Base-by-base conservation (phyloP, 768 basidiomycete genomes). In the Sutorius australiensis region DNA sequence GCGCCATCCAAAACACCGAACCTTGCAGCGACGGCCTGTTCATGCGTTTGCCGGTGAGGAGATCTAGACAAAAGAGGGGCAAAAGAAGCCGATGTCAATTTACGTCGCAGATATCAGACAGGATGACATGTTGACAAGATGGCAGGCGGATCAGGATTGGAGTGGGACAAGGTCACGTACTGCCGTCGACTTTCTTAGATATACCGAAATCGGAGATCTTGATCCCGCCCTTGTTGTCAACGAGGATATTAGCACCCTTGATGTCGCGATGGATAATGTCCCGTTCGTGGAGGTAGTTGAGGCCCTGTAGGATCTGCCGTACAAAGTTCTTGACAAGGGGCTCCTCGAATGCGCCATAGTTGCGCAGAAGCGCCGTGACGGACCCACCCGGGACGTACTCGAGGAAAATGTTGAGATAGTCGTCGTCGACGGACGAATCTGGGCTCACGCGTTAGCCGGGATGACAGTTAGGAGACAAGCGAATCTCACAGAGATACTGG, bases 1-100 rank as follows among this genome's bases (percentile, higher is more conserved):
- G 95, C 0, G 95, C 95, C 95, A 98, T 98, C 95, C 95, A 98
- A 72, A 97, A 98, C 11, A 98, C 95, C 1, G 94, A 97, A 2
- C 97, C 97, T 69, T 98, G 97, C 6, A 98, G 74, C 1, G 97
- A 98, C 5, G 93, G 91, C 7, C 97, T 80, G 66, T 98, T 87
- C 40, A 85, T 80, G 21, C 87, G 84, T 51, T 87, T 84, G 11
- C 85, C 85, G 21, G 74, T 74, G 31, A 77, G 64, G 30, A 80
- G 67, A 58, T 72, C 75, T 77, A 46, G 0, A 11, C 24, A 24
- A 24, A 24, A 24, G 24, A 24, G 24, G 24, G 24, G 24, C 24
- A 24, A 24, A 10, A n/a, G 36, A 37, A 17, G 32, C 7, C 7
- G 19, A 13, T 6, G 9, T 58, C 34, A 50, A 49, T 52, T 50